These are phyloP conservation scores for Leishmania guyanensis DNA, from an alignment of 208 protist genomes.

Conservation along the genomic window DNA sequence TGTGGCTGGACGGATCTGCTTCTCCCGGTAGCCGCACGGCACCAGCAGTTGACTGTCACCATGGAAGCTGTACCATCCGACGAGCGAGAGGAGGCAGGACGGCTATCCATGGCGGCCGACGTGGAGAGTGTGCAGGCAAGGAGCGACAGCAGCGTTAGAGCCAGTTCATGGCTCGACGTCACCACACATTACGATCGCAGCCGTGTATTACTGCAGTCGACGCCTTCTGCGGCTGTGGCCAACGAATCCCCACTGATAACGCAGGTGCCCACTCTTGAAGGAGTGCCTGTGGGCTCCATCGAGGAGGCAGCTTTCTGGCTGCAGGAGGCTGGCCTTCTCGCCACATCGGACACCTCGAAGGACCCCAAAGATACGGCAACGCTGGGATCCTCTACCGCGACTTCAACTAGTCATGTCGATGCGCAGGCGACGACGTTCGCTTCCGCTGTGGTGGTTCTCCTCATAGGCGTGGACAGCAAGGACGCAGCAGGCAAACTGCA, in stretches of 20 bases:
- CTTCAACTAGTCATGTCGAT: not conserved
- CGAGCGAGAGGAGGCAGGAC: not conserved
- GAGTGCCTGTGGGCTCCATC: slow-evolving; percentile 20
- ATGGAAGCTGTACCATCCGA: not conserved
- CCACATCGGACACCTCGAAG: not conserved
- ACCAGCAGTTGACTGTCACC: slow-evolving; percentile 4
- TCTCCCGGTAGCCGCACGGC: slow-evolving; percentile 5
- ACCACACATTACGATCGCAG: not conserved
- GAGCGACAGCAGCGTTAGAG: not conserved
- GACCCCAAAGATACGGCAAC: not conserved
- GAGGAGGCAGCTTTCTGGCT: slow-evolving; percentile 22
- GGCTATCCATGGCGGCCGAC: not conserved
- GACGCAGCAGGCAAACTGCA: slow-evolving; percentile 23
- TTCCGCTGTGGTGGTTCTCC: not conserved
- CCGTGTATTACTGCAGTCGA: not conserved
- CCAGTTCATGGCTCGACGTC: not conserved
- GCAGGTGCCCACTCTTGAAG: slow-evolving; percentile 9
- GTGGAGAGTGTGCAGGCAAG: not conserved
- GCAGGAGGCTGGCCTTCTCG: slow-evolving; percentile 1
- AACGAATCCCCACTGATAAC: not conserved
- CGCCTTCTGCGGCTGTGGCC: too few relatives aligned
- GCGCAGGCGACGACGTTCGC: not conserved
- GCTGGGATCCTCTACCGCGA: not conserved
- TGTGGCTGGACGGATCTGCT: slow-evolving; percentile 10
- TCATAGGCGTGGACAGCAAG: slow-evolving; percentile 22